Percentiles rank a stretch among this genome's conserved stretches.
phyloP scores from a whole-genome alignment of 352 stramenopile genomes.

The Blastocystis sp. region DNA sequence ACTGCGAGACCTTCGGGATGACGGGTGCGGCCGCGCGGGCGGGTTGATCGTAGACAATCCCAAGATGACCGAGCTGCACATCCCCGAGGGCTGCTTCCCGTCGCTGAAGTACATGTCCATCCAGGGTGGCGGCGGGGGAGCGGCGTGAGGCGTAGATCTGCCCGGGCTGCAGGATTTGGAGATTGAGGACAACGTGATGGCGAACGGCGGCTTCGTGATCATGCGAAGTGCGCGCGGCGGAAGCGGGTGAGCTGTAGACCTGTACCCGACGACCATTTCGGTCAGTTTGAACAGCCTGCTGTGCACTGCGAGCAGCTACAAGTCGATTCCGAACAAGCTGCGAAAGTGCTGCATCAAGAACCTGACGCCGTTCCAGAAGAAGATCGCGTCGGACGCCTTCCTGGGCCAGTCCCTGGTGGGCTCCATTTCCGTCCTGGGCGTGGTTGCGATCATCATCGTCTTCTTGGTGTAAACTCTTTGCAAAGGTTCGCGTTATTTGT shows the following conservation, averaged over 20 bases:
- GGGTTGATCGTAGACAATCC: slow-evolving; percentile 40
- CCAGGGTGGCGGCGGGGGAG: not conserved
- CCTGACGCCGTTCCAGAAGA: slow-evolving; percentile 48
- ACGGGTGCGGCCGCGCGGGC: not conserved
- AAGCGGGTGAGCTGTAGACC: not conserved
- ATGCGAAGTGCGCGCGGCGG: slow-evolving; percentile 33
- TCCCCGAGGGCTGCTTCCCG: slow-evolving; percentile 59
- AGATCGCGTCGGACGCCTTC: slow-evolving; percentile 65
- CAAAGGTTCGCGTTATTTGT: not conserved
- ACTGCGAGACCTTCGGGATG: slow-evolving; percentile 26
- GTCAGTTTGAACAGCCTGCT: slow-evolving; percentile 39
- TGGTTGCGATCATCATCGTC: not conserved
- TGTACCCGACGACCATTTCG: slow-evolving; percentile 58
- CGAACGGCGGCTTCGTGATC: slow-evolving; percentile 48
- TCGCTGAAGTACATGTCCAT: slow-evolving; percentile 35
- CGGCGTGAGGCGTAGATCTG: slow-evolving; percentile 31
- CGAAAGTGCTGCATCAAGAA: slow-evolving; percentile 48
- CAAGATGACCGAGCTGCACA: slow-evolving; percentile 50
- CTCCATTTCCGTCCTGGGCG: slow-evolving; percentile 35
- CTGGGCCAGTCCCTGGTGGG: slow-evolving; percentile 54
- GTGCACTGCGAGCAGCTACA: slow-evolving; percentile 55
- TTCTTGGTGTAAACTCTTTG: slow-evolving; percentile 34
- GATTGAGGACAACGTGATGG: slow-evolving; percentile 51
- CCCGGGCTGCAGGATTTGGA: slow-evolving; percentile 34
- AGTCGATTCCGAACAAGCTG: slow-evolving; percentile 64